Evolutionary conservation across 257 asterid genomes (phyloP).

Genomic region (Plantago ovata): DNA sequence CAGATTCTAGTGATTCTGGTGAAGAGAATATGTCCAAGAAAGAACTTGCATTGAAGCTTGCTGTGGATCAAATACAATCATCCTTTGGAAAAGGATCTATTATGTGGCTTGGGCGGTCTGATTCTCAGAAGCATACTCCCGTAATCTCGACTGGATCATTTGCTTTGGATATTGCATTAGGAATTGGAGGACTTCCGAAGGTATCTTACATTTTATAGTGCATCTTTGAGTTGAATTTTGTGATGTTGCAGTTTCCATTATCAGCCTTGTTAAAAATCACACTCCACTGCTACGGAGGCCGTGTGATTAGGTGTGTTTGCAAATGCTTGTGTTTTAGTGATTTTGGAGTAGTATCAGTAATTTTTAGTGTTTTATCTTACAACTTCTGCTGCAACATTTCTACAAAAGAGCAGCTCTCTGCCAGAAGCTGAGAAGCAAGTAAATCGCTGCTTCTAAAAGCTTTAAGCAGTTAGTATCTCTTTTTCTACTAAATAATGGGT

Average conservation of each 20-base stretch:
- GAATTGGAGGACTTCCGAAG: slow-evolving; percentile 95
- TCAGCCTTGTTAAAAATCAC: slow-evolving; percentile 1
- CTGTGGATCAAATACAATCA: slow-evolving; percentile 76
- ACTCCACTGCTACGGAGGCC: no score
- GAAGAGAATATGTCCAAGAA: slow-evolving; percentile 87
- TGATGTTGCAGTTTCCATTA: slow-evolving; percentile 3
- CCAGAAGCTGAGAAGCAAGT: no score
- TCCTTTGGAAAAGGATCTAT: slow-evolving; percentile 93
- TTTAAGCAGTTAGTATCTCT: no score
- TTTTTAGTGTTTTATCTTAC: no score
- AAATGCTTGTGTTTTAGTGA: neutral
- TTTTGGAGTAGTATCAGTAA: no score
- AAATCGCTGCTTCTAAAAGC: no score
- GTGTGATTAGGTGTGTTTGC: neutral
- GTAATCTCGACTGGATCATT: slow-evolving; percentile 92
- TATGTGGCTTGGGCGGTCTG: slow-evolving; percentile 95
- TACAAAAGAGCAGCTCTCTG: no score
- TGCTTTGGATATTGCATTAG: slow-evolving; percentile 78
- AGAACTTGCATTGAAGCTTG: slow-evolving; percentile 84
- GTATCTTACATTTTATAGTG: slow-evolving; percentile 23
- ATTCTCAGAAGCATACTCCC: slow-evolving; percentile 47
- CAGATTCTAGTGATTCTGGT: slow-evolving; percentile 72
- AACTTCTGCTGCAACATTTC: no score
- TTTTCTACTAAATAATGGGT: no score
- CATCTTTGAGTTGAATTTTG: neutral